These are phyloP conservation scores for Gymnopilus junonius DNA, from an alignment of 768 basidiomycete genomes.

Conservation along the genomic window DNA sequence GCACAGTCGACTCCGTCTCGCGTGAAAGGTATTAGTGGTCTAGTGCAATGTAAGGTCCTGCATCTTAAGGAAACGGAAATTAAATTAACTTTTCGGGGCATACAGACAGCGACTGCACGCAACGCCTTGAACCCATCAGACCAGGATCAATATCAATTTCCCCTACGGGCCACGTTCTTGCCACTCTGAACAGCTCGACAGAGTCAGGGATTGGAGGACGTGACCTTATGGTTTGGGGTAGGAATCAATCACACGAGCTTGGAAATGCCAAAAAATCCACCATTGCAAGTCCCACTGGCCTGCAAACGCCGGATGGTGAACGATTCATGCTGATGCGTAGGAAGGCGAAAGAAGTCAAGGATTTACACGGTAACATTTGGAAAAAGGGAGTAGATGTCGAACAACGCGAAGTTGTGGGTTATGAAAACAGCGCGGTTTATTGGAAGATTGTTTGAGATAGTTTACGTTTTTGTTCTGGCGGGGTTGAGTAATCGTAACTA, in stretches of 20 bases:
- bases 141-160: slow-evolving; percentile 71
- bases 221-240: slow-evolving; percentile 77
- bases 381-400: slow-evolving; percentile 63
- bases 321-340: slow-evolving; percentile 61
- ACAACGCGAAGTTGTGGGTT: slow-evolving; percentile 67
- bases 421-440: slow-evolving; percentile 66
- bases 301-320: slow-evolving; percentile 56
- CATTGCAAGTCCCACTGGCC: slow-evolving; percentile 52
- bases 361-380: slow-evolving; percentile 65
- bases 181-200: slow-evolving; percentile 67
- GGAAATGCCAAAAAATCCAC: slow-evolving; percentile 75
- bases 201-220: slow-evolving; percentile 57
- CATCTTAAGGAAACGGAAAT: neutral
- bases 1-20: slow-evolving; percentile 72
- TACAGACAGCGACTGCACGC: slow-evolving; percentile 67
- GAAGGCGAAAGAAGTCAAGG: slow-evolving; percentile 56
- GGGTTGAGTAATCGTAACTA: slow-evolving; percentile 1
- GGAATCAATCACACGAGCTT: slow-evolving; percentile 73
- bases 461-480: neutral
- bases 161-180: slow-evolving; percentile 75
- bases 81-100: slow-evolving; percentile 32
- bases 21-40: slow-evolving; percentile 80
- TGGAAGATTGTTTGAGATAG: slow-evolving; percentile 55
- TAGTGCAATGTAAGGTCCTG: slow-evolving; percentile 78
- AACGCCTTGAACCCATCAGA: slow-evolving; percentile 64